Evolutionary conservation across 2,329 filamentous ascomycete genomes (phyloP).

Genomic region (Coniochaeta pulveracea): DNA sequence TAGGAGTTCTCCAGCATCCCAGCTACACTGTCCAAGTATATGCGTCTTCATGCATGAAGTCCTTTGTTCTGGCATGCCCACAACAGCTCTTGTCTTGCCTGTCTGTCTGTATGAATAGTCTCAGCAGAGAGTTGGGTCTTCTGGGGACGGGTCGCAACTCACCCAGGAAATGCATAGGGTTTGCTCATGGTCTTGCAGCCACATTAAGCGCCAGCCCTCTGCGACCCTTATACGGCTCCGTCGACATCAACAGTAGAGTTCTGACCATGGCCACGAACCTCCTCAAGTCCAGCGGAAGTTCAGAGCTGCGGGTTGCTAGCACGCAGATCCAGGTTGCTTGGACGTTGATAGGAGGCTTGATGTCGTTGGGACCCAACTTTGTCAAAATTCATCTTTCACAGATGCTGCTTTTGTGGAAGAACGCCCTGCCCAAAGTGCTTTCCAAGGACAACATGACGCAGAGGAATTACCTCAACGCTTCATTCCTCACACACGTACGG

Average conservation of each 20-base stretch:
- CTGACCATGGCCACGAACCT: slow-evolving; percentile 84
- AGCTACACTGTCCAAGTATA: slow-evolving; percentile 95
- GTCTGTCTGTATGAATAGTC: slow-evolving; percentile 92
- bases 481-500: slow-evolving; percentile 85
- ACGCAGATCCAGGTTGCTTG: slow-evolving; percentile 97
- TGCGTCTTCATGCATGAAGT: slow-evolving; percentile 74
- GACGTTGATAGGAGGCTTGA: slow-evolving; percentile 91
- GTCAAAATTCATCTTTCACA: slow-evolving; percentile 97
- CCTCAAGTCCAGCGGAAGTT: slow-evolving; percentile 84
- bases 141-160: slow-evolving; percentile 67
- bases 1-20: slow-evolving; percentile 86
- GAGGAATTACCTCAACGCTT: slow-evolving; percentile 76
- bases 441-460: slow-evolving; percentile 82
- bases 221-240: slow-evolving; percentile 84
- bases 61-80: slow-evolving; percentile 81
- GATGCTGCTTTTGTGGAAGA: slow-evolving; percentile 90
- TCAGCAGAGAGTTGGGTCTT: slow-evolving; percentile 74
- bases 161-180: slow-evolving; percentile 74
- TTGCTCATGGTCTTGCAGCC: slow-evolving; percentile 83
- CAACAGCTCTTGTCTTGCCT: slow-evolving; percentile 85
- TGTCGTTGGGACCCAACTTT: slow-evolving; percentile 94
- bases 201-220: slow-evolving; percentile 81
- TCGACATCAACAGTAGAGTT: slow-evolving; percentile 88
- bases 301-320: slow-evolving; percentile 79
- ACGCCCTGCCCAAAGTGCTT: slow-evolving; percentile 88